Evolutionary conservation across 805 yeast species (phyloP), one percentile per base, ranked within the genome.

Genomic region (Candida broadrunensis): DNA sequence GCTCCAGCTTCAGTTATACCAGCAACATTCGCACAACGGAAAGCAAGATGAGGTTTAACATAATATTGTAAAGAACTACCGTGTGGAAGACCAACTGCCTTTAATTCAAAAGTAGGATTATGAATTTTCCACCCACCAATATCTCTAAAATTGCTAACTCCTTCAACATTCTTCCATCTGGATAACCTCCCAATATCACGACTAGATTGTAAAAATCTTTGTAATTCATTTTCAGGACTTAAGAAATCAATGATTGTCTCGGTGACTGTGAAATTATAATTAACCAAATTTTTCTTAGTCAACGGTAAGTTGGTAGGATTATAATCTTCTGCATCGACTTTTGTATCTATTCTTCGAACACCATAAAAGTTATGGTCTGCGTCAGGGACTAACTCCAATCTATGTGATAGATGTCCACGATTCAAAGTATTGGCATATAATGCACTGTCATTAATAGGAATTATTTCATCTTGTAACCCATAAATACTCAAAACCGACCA

Each of bases 361-460:
- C 93, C 91, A 54, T 75, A 85, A 54, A 75, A 89, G 52, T 85
- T 87, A 60, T 90, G 98, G 56, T 88, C 90, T 0, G 96, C 96
- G 34, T 68, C 70, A 1, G 77, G 76, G 9, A 90, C 65, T 6
- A 87, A 57, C 27, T 69, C 67, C 39, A 88, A 63, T 3, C 71
- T 66, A 49, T 85, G 74, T 3, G 71, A 51, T 23, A 49, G 49
- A 1, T 45, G 83, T 16, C 89, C 77, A 4, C 75, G 63, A 20
- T 70, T 73, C 36, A 89, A 74, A 8, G 65, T 48, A 49, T 83
- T 79, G 6, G 85, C 78, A 63, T 68, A 88, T 27, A 50, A 50
- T 1, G 82, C 72, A 6, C 82, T 71, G 50, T 88, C 96, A 13
- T 69, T 67, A 1, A 75, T 48, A 1, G 91, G 88, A 6, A 89